Evolutionary conservation across 441 rosid genomes (phyloP).

Genomic region (Euphorbia celastroides): DNA sequence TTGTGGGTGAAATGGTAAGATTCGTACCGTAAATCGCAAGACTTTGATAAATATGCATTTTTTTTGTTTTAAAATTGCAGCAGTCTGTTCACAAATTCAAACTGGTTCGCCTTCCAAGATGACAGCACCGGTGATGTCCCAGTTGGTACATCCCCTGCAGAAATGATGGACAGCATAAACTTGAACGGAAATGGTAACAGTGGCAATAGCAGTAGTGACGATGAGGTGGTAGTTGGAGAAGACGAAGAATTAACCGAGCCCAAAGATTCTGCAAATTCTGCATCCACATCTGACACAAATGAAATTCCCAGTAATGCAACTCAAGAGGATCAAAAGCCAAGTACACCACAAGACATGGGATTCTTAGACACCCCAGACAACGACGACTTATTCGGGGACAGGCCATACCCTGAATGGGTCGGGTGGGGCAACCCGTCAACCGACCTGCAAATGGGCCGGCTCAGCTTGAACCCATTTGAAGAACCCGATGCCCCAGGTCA

Average conservation of each 20-base stretch:
- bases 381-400: slow-evolving; percentile 47
- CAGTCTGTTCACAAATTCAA: slow-evolving; percentile 86
- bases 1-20: too few relatives aligned
- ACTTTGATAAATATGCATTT: too few relatives aligned
- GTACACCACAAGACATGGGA: slow-evolving; percentile 32
- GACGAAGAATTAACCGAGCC: slow-evolving; percentile 64
- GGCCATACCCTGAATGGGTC: slow-evolving; percentile 81
- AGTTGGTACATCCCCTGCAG: slow-evolving; percentile 43
- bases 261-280: slow-evolving; percentile 41
- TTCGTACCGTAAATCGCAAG: too few relatives aligned
- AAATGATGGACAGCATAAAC: slow-evolving; percentile 64
- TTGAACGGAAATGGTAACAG: slow-evolving; percentile 56
- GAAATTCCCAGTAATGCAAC: too few relatives aligned
- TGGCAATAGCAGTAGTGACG: slow-evolving; percentile 81
- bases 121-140: slow-evolving; percentile 52
- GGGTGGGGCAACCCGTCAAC: slow-evolving; percentile 63
- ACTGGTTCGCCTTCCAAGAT: slow-evolving; percentile 98
- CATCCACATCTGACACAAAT: slow-evolving; percentile 53
- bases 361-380: slow-evolving; percentile 55
- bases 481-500: slow-evolving; percentile 37
- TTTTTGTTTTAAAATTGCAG: too few relatives aligned
- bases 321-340: slow-evolving; percentile 24
- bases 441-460: slow-evolving; percentile 48
- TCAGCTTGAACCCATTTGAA: slow-evolving; percentile 57
- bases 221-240: slow-evolving; percentile 94